Percentiles rank a stretch among this genome's conserved stretches.
Conservation (phyloP, 495 filamentous ascomycete genomes). For the Tuber melanosporum region DNA sequence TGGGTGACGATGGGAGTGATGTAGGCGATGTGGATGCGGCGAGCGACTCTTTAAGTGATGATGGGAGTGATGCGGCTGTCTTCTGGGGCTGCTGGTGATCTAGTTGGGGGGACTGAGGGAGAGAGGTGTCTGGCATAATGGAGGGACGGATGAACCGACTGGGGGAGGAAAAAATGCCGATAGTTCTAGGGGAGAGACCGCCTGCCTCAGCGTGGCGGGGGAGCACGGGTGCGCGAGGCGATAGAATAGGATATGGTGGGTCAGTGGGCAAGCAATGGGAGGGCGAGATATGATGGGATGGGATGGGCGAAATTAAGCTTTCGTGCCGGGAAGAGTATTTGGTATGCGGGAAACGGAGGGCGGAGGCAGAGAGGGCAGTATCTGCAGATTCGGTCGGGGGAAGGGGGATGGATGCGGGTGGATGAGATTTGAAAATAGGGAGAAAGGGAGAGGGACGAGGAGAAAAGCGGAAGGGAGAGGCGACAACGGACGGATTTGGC, state of each 20-base stretch:
- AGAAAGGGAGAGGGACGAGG: conserved; percentile 3
- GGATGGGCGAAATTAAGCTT: conserved; percentile 3
- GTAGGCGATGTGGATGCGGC: conserved; percentile 30
- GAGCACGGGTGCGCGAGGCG: conserved; percentile 7
- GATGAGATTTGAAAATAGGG: conserved; percentile 2
- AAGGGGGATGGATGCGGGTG: conserved; percentile 13
- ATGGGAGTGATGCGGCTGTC: conserved; percentile 42
- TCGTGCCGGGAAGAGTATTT: conserved; percentile 1
- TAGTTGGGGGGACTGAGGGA: conserved; percentile 43
- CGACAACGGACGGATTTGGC: conserved; percentile 1
- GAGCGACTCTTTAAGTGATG: conserved; percentile 38
- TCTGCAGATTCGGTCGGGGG: conserved; percentile 13
- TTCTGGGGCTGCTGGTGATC: conserved; percentile 35
- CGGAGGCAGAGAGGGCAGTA: neutral
- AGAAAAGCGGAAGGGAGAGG: conserved; percentile 5
- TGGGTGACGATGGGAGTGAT: conserved; percentile 35
- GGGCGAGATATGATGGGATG: neutral
- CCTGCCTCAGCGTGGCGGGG: conserved; percentile 7
- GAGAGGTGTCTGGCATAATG: conserved; percentile 38
- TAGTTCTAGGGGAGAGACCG: neutral
- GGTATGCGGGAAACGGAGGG: neutral
- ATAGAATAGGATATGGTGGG: conserved; percentile 10
- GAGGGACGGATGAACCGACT: conserved; percentile 42
- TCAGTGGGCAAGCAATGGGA: neutral
- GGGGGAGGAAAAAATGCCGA: conserved; percentile 14